Conservation (phyloP, 164 flowering plant species). For the Houttuynia cordata region DNA sequence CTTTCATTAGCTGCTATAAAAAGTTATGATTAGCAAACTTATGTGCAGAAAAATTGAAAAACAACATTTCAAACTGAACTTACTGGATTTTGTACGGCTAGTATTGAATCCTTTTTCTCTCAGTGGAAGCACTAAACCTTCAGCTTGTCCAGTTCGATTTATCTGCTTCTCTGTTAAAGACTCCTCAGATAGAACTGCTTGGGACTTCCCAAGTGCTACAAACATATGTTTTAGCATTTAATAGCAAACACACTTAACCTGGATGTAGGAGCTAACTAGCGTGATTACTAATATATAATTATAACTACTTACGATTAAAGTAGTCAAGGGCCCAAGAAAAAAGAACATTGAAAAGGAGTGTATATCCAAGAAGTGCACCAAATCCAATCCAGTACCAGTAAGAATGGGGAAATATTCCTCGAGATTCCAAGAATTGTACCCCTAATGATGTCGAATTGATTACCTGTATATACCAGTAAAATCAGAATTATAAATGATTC, state of each 20-base stretch:
- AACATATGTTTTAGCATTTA: background rate
- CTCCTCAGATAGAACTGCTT: constrained; percentile 17
- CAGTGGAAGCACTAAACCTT: constrained; percentile 4
- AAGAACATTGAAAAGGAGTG: constrained; percentile 20
- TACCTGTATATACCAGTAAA: constrained; percentile 1
- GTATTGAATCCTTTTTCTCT: constrained; percentile 1
- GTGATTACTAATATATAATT: too few relatives aligned
- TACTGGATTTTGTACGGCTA: background rate
- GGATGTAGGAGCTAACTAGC: too few relatives aligned
- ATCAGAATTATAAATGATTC: too few relatives aligned
- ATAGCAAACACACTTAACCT: background rate
- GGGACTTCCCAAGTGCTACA: constrained; percentile 27
- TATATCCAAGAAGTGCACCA: constrained; percentile 22
- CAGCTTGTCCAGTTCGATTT: constrained; percentile 7
- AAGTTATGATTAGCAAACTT: background rate
- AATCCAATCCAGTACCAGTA: constrained; percentile 31
- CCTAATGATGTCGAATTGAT: constrained; percentile 11
- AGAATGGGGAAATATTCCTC: constrained; percentile 9
- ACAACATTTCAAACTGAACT: background rate
- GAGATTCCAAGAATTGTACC: constrained; percentile 8
- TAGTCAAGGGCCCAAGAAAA: constrained; percentile 22
- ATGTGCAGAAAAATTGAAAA: background rate
- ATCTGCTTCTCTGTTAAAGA: constrained; percentile 12
- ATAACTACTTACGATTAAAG: constrained; percentile 18
- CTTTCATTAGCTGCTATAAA: background rate